Conservation (phyloP, 78 protist genomes). For the Dictyostelium citrinum region DNA sequence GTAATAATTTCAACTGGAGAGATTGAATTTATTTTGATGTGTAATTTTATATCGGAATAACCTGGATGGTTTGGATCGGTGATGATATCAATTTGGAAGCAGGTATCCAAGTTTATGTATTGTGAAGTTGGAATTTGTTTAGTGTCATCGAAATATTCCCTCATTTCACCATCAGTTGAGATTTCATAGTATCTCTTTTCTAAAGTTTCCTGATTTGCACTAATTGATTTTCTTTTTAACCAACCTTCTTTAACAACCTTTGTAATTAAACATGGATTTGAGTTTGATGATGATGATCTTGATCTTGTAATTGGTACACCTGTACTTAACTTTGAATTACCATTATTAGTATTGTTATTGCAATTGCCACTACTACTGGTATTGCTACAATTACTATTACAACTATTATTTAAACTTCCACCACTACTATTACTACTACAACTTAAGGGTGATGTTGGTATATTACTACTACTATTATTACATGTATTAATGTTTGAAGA, state of each 20-base stretch:
- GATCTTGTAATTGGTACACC: constrained; percentile 54
- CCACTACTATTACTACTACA: neutral
- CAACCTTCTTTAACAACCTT: constrained; percentile 50
- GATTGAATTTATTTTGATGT: neutral
- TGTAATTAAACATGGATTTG: constrained; percentile 41
- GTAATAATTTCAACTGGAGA: neutral
- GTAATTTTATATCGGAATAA: neutral
- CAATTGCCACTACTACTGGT: neutral
- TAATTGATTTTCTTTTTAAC: constrained; percentile 18
- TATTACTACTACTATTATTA: neutral
- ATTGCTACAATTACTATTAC: neutral
- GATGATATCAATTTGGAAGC: neutral
- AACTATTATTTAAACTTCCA: neutral
- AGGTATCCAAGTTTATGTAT: neutral
- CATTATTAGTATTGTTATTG: neutral
- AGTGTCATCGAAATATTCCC: constrained; percentile 43
- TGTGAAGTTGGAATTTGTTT: constrained; percentile 6
- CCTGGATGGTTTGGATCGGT: neutral
- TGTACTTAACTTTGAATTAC: neutral
- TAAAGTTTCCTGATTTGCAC: neutral
- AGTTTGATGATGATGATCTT: constrained; percentile 52
- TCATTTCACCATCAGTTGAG: constrained; percentile 9
- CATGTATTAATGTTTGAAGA: neutral
- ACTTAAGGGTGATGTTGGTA: neutral
- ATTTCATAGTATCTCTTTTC: constrained; percentile 54